A percentile compares a stretch with the other conserved stretches of the same genome.
Evolutionary conservation across 2,329 filamentous ascomycete genomes (phyloP).

Genomic region (Penicillium sp.): DNA sequence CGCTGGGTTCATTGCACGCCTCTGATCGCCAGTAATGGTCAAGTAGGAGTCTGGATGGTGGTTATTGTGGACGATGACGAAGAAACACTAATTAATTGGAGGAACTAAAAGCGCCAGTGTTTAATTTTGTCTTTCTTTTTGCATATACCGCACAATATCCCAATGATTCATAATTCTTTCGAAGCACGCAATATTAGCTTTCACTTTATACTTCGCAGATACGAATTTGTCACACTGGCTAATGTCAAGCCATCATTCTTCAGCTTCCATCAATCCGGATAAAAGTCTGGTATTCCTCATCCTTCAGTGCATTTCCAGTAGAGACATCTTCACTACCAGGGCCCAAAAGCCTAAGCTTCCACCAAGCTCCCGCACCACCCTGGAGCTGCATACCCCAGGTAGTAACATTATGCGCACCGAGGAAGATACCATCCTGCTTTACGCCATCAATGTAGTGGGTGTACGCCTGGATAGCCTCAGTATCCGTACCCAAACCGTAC

Average conservation of each 20-base stretch:
- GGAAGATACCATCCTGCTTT: constrained; percentile 10
- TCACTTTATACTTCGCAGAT: too few relatives aligned
- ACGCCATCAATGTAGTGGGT: constrained; percentile 3
- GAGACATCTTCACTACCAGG: constrained; percentile 4
- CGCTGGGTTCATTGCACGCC: constrained; percentile 80
- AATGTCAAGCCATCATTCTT: background rate
- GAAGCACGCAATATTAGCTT: too few relatives aligned
- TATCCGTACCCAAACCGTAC: constrained; percentile 6
- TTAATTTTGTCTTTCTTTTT: background rate
- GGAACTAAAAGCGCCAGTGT: constrained; percentile 1
- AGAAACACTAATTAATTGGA: constrained; percentile 16
- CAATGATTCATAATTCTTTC: background rate
- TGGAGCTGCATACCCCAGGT: constrained; percentile 7
- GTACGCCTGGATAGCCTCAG: constrained; percentile 5
- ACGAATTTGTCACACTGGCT: too few relatives aligned
- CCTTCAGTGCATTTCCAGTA: background rate
- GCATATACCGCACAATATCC: background rate
- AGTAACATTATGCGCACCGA: constrained; percentile 11
- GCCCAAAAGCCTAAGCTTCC: constrained; percentile 6
- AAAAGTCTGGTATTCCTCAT: constrained; percentile 7
- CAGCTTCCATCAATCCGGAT: constrained; percentile 6
- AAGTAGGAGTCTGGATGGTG: constrained; percentile 77
- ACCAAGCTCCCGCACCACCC: constrained; percentile 2
- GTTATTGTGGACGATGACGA: constrained; percentile 68
- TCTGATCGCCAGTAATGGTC: constrained; percentile 64